Evolutionary conservation across 805 yeast species (phyloP).

Genomic region (Lachancea sp.): DNA sequence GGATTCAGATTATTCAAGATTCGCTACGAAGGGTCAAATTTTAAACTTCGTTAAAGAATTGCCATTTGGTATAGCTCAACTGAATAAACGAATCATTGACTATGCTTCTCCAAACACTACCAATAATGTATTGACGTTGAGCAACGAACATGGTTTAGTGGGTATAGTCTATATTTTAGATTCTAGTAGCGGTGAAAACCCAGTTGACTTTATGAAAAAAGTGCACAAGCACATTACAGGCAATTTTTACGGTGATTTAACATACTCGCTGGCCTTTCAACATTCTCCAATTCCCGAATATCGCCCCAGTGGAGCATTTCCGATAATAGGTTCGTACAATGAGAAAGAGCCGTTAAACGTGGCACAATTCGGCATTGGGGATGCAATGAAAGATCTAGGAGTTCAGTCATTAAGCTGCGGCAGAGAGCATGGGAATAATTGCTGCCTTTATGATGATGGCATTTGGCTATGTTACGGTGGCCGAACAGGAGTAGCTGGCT

Average conservation of each 20-base stretch:
- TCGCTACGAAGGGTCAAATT: slow-evolving; percentile 39
- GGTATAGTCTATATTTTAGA: slow-evolving; percentile 14
- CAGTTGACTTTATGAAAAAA: slow-evolving; percentile 1
- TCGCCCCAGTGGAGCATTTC: slow-evolving; percentile 34
- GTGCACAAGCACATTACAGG: slow-evolving; percentile 2
- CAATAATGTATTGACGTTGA: neutral
- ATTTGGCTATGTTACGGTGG: slow-evolving; percentile 67
- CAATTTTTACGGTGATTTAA: slow-evolving; percentile 14
- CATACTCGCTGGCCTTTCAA: slow-evolving; percentile 53
- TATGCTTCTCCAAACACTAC: slow-evolving; percentile 1
- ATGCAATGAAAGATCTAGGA: slow-evolving; percentile 38
- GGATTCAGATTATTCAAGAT: slow-evolving; percentile 53
- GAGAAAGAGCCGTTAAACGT: slow-evolving; percentile 19
- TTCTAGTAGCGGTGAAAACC: slow-evolving; percentile 3
- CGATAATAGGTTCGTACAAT: slow-evolving; percentile 36
- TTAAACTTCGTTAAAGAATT: slow-evolving; percentile 39
- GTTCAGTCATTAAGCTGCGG: slow-evolving; percentile 57
- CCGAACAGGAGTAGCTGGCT: slow-evolving; percentile 58
- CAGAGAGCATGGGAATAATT: slow-evolving; percentile 65
- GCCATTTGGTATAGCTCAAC: slow-evolving; percentile 46
- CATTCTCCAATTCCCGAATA: slow-evolving; percentile 63
- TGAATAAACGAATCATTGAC: slow-evolving; percentile 20
- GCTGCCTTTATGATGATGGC: slow-evolving; percentile 38
- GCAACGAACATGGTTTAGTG: neutral
- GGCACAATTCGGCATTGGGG: slow-evolving; percentile 30